Base-by-base conservation (phyloP, 83 land plant species). In the Thuja plicata region DNA sequence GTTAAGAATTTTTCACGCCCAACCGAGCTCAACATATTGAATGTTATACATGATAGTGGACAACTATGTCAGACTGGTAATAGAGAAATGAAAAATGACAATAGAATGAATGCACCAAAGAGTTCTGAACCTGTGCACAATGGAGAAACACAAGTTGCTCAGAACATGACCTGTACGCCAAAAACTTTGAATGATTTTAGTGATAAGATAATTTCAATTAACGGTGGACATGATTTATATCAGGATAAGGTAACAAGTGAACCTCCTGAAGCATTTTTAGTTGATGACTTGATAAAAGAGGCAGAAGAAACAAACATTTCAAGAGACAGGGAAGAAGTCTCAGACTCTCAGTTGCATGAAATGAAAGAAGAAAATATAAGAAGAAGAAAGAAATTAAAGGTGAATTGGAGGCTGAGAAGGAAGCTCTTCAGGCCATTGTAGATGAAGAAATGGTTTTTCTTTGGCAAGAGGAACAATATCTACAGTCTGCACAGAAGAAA, bases 401-500 rank as follows among this genome's bases (percentile, higher is more conserved):
- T 79, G 87, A 88, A 86, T 79, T 91, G 48, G 94, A 93, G 77
- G 91, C 84, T 76, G 91, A 91, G 55, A 89, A 90, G 52, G 88
- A 89, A 24, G 88, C 66, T 52, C 73, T 91, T 17, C 94, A 81
- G 43, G 92, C 87, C 60, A 79, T 3, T 54, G 45, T 98, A 60
- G 94, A 90, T 52, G 93, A 94, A 9, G 98, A 96, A 91, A 92
- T 96, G 70, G 91, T 87, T 77, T 45, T 89, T 55, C 88, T 98
- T 55, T 89, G 80, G 71, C 91, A 96, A 87, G 99, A 98, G 85
- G 93, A 91, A 57, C 52, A 80, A 21, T 89, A 93, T 79, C 93
- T 98, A 13, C 94, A 93, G 60, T 94, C 90, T 89, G 93, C 94
- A 87, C 95, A 95, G 90, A 95, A 93, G 88, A 94, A 92, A 90